Base-by-base conservation (phyloP, 2,329 filamentous ascomycete species). In the Incumbomyces lentus region DNA sequence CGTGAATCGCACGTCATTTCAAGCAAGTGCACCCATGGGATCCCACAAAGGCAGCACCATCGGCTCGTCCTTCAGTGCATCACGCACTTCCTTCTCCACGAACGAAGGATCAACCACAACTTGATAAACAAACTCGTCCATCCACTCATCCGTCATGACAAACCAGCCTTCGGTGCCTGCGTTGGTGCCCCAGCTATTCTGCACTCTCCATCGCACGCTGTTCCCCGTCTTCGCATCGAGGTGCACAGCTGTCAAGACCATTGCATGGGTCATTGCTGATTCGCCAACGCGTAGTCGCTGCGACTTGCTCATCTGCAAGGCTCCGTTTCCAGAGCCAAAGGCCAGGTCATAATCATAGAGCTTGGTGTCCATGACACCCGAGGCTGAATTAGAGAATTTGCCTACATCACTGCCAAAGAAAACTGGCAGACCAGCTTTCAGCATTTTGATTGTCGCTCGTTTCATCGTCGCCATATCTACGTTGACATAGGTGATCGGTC, bases 381-480 rank as follows among this genome's bases (percentile, higher is more conserved):
- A 72, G 1, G 57, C 57, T 0, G 68, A 69, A 60, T 89, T 81
- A 47, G 78, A 84, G 64, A 83, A 89, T 63, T 94, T 85, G 52
- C 86, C 87, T 0, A 94, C 87, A 58, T 95, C 88, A 42, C 78
- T 84, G 47, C 88, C 88, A 61, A 95, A 94, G 73, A 94, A 94
- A 42, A 94, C 77, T 8, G 88, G 87, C 4, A 86, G 67, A 1
- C 86, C 86, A 10, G 81, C 79, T 59, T 79, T 76, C 40, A 94
- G 76, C 85, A 88, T 92, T 26, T 76, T 71, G 40, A 93, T 78
- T 56, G 82, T 84, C 0, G 83, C 80, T 1, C 68, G 60, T 65
- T 93, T 93, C 55, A 94, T 79, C 0, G 76, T 74, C 1, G 64
- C 53, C 72, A 88, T 88, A 49, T 81, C 73, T 13, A 92, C 86